Conservation (phyloP, 2,329 filamentous ascomycete genomes). For the Cercospora nicotianae region DNA sequence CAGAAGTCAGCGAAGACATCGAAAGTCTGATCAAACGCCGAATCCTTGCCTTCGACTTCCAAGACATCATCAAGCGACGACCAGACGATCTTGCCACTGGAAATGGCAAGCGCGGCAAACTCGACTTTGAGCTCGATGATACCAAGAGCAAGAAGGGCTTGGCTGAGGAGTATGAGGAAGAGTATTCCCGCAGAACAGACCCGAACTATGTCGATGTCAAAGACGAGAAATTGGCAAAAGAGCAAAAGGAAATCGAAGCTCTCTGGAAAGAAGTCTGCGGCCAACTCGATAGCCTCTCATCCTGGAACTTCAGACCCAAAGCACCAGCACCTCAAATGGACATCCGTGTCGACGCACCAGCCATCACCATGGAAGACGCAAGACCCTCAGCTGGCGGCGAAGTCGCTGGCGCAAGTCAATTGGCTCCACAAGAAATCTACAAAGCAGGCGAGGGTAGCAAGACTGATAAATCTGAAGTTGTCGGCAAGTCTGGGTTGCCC, state of each 20-base stretch:
- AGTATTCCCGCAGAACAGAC: constrained; percentile 76
- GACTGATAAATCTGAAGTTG: constrained; percentile 65
- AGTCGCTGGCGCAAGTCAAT: constrained; percentile 66
- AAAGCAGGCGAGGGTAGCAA: constrained; percentile 62
- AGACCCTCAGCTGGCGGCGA: constrained; percentile 80
- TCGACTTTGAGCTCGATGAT: constrained; percentile 73
- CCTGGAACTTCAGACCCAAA: constrained; percentile 94
- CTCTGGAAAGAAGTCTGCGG: constrained; percentile 80
- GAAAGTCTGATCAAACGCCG: constrained; percentile 92
- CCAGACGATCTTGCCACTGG: constrained; percentile 70
- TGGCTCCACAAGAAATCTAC: constrained; percentile 95
- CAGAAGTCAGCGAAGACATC: constrained; percentile 85
- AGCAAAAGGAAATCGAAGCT: constrained; percentile 74
- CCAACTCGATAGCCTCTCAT: constrained; percentile 84
- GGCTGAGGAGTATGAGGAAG: constrained; percentile 91
- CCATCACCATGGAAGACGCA: constrained; percentile 91
- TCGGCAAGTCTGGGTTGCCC: constrained; percentile 72
- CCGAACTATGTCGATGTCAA: constrained; percentile 77
- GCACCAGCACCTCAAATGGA: constrained; percentile 77
- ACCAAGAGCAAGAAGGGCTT: constrained; percentile 83
- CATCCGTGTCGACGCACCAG: constrained; percentile 87
- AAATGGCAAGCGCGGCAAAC: constrained; percentile 64
- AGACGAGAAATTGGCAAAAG: constrained; percentile 74
- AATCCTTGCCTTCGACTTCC: constrained; percentile 86
- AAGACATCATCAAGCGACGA: constrained; percentile 80